These are phyloP conservation scores for Metarhizium anisopliae DNA, from an alignment of 2,329 filamentous ascomycete genomes.

Conservation along the genomic window DNA sequence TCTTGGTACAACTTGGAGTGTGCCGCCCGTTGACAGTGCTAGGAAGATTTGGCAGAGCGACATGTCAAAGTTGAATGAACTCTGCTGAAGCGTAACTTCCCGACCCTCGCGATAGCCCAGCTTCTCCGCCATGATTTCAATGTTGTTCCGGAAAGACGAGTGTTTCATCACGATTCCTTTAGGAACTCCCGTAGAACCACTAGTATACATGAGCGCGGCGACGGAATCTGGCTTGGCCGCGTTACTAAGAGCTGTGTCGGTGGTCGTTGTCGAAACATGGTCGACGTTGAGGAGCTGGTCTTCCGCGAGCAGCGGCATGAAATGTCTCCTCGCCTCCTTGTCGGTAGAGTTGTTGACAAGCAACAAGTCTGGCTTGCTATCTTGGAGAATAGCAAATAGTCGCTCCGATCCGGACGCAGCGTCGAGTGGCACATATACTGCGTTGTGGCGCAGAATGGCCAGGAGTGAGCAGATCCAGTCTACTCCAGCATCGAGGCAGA, in stretches of 20 bases:
- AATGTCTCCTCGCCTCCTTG: no score
- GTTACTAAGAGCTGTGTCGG: background rate
- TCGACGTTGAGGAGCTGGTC: no score
- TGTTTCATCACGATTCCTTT: constrained; percentile 31
- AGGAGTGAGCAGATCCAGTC: background rate
- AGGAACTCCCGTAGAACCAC: constrained; percentile 24
- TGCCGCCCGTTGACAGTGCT: constrained; percentile 26
- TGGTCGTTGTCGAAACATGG: background rate
- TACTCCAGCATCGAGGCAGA: background rate
- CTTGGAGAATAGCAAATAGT: no score
- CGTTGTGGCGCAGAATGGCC: background rate
- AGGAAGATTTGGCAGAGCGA: constrained; percentile 27
- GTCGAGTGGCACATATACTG: background rate
- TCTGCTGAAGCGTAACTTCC: constrained; percentile 28
- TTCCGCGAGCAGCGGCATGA: no score
- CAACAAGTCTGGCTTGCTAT: no score
- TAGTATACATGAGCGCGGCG: constrained; percentile 24
- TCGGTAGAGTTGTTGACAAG: no score
- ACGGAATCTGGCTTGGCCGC: background rate
- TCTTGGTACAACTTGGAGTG: constrained; percentile 23
- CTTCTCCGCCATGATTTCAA: constrained; percentile 14
- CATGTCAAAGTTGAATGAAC: constrained; percentile 31
- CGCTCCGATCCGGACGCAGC: no score
- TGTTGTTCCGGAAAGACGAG: constrained; percentile 17
- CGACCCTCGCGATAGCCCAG: constrained; percentile 8